Evolutionary conservation across 805 yeast species (phyloP).

Genomic region (Torulaspora franciscae): DNA sequence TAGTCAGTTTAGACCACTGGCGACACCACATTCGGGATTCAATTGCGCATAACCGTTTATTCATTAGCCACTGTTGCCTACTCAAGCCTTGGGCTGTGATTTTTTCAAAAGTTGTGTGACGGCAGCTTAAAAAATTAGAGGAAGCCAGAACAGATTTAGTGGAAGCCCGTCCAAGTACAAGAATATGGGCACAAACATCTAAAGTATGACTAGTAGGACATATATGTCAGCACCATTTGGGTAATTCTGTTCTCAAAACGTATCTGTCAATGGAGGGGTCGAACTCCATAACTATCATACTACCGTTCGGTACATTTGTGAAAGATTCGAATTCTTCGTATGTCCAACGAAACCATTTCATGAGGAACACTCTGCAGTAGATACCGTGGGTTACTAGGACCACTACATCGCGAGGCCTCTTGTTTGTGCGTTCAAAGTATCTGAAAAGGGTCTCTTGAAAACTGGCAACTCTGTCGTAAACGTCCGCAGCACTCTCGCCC

Average conservation of each 20-base stretch:
- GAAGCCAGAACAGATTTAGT: constrained; percentile 7
- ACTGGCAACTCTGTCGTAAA: constrained; percentile 83
- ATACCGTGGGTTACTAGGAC: constrained; percentile 91
- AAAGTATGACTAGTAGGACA: background rate
- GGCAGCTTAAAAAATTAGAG: constrained; percentile 1
- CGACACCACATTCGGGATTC: constrained; percentile 1
- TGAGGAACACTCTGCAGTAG: constrained; percentile 86
- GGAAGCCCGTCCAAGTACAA: constrained; percentile 4
- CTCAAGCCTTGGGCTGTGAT: background rate
- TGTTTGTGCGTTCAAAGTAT: constrained; percentile 57
- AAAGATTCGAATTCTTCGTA: constrained; percentile 84
- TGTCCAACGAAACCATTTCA: constrained; percentile 94
- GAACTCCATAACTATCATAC: constrained; percentile 72
- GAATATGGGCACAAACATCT: background rate
- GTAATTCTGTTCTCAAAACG: constrained; percentile 53
- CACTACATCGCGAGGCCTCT: constrained; percentile 68
- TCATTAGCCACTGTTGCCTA: background rate
- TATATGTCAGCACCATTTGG: constrained; percentile 60
- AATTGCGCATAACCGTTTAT: background rate
- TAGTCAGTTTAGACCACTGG: background rate
- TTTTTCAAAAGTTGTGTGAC: constrained; percentile 5
- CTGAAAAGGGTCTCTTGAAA: constrained; percentile 84
- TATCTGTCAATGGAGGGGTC: constrained; percentile 48
- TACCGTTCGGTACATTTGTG: constrained; percentile 80
- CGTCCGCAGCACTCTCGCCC: constrained; percentile 96